A percentile compares a stretch with the other conserved stretches of the same genome.
These are phyloP conservation scores for Solanum tacnaense DNA, from an alignment of 257 asterid species.

Conservation along the genomic window DNA sequence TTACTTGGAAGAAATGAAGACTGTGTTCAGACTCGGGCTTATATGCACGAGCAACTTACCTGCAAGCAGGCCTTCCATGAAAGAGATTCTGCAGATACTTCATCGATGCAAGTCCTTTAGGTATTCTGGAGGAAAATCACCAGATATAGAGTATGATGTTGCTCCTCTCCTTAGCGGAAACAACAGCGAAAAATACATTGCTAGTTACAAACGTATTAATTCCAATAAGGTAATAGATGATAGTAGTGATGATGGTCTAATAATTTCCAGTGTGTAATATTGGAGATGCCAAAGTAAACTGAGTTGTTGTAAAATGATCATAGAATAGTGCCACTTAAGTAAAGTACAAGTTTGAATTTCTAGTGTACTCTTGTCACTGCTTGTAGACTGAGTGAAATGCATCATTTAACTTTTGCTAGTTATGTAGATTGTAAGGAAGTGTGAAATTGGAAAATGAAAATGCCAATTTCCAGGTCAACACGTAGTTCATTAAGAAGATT, in stretches of 20 bases:
- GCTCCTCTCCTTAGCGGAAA: constrained; percentile 49
- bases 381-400: not conserved
- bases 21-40: constrained; percentile 61
- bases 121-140: constrained; percentile 12
- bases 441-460: not conserved
- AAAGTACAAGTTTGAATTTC: not conserved
- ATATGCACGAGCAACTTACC: constrained; percentile 59
- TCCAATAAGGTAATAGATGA: constrained; percentile 34
- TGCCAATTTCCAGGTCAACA: not conserved
- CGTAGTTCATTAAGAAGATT: not conserved
- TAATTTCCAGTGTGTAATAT: constrained; percentile 22
- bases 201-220: constrained; percentile 38
- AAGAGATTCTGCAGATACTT: constrained; percentile 56
- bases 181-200: constrained; percentile 36
- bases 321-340: not conserved
- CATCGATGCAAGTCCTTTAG: constrained; percentile 19
- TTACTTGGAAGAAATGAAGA: constrained; percentile 39
- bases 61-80: constrained; percentile 72
- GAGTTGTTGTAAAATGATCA: not conserved
- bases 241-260: constrained; percentile 26
- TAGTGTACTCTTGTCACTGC: not conserved
- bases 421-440: not conserved
- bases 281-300: not conserved
- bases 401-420: not conserved
- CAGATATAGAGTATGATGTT: constrained; percentile 29